A percentile compares a stretch with the other conserved stretches of the same genome.
Evolutionary conservation across 371 early-diverging fungal species (phyloP).

Genomic region (Coemansia sp.): DNA sequence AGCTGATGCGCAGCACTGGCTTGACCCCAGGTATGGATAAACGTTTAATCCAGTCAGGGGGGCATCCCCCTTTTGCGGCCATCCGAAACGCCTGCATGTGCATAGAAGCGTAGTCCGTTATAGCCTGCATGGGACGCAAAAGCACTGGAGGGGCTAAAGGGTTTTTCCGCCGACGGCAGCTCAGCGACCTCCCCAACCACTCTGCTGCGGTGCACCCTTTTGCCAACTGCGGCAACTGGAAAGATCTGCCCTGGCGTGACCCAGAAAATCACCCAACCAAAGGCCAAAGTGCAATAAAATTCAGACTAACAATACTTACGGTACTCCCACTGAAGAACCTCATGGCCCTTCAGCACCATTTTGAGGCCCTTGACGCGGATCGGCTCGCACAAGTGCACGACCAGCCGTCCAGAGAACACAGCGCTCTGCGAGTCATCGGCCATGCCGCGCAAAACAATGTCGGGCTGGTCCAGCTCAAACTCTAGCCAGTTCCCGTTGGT

Average conservation of each 20-base stretch:
- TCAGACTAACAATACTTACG: slow-evolving; percentile 25
- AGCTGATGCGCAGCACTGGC: not conserved
- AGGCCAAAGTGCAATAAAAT: not conserved
- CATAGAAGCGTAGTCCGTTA: not conserved
- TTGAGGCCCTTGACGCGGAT: slow-evolving; percentile 51
- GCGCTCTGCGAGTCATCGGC: slow-evolving; percentile 42
- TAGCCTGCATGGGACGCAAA: too few species aligned
- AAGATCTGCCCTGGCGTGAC: not conserved
- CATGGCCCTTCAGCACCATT: slow-evolving; percentile 39
- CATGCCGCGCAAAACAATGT: slow-evolving; percentile 47
- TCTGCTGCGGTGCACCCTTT: not conserved
- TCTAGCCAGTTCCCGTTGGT: slow-evolving; percentile 37
- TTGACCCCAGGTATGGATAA: not conserved
- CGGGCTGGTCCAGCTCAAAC: slow-evolving; percentile 51
- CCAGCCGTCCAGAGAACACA: slow-evolving; percentile 39
- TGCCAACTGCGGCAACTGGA: not conserved
- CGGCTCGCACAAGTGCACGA: slow-evolving; percentile 34
- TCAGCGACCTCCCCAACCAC: too few species aligned
- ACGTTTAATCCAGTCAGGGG: not conserved
- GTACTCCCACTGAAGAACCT: slow-evolving; percentile 48
- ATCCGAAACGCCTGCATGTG: not conserved
- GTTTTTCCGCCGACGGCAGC: too few species aligned
- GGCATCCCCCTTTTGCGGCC: not conserved
- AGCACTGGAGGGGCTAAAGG: too few species aligned
- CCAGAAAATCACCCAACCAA: not conserved